These are phyloP conservation scores for Solanum arcanum DNA, from an alignment of 257 asterid species.

Conservation along the genomic window DNA sequence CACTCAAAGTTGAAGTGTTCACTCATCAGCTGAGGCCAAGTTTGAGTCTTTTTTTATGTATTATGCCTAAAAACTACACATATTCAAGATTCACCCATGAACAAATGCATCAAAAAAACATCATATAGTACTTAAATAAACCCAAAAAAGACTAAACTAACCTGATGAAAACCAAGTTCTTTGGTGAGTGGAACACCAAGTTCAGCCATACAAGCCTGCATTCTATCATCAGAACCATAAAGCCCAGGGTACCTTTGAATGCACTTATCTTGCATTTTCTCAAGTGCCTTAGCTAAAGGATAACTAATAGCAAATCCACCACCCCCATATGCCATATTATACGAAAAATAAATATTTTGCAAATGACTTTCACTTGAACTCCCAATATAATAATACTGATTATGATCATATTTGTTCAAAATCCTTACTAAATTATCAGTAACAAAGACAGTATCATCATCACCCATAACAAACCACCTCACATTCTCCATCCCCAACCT, in stretches of 20 bases:
- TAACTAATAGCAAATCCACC: slow-evolving; percentile 90
- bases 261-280: slow-evolving; percentile 71
- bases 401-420: slow-evolving; percentile 70
- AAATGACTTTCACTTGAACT: slow-evolving; percentile 79
- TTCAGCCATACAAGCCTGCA: slow-evolving; percentile 97
- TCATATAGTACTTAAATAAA: neutral
- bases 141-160: slow-evolving; percentile 1
- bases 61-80: neutral
- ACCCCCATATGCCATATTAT: slow-evolving; percentile 85
- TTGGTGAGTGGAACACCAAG: slow-evolving; percentile 89
- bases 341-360: slow-evolving; percentile 75
- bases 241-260: slow-evolving; percentile 74
- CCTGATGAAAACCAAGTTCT: slow-evolving; percentile 92
- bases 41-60: neutral
- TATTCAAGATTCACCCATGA: neutral
- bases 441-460: slow-evolving; percentile 74
- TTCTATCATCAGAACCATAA: slow-evolving; percentile 83
- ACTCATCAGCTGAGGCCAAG: neutral
- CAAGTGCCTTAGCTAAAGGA: slow-evolving; percentile 69
- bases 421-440: slow-evolving; percentile 74
- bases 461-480: slow-evolving; percentile 94
- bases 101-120: neutral
- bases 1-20: neutral
- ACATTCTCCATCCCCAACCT: slow-evolving; percentile 41
- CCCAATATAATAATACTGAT: slow-evolving; percentile 74